Evolutionary conservation across 495 filamentous ascomycete species (phyloP).

Genomic region (Lepidopterella palustris): DNA sequence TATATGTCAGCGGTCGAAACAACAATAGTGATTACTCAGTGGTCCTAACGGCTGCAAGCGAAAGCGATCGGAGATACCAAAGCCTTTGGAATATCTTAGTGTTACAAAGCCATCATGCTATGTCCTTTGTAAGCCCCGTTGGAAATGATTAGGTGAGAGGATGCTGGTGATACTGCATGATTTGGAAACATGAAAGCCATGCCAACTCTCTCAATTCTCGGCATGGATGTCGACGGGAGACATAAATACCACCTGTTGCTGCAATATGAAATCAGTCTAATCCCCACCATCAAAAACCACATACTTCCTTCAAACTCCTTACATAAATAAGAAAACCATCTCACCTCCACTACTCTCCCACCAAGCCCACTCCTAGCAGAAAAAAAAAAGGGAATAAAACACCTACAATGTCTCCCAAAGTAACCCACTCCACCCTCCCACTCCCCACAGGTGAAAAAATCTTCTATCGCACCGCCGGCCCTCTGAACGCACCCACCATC

Average conservation of each 20-base stretch:
- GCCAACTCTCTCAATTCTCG: background rate
- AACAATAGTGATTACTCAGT: background rate
- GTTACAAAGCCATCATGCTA: background rate
- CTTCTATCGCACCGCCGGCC: conserved; percentile 8
- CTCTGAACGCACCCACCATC: background rate
- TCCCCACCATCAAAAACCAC: background rate
- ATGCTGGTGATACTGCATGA: background rate
- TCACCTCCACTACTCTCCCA: background rate
- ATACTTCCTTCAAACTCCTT: background rate
- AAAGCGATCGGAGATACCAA: background rate
- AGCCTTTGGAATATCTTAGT: too few relatives aligned
- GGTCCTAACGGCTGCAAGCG: background rate
- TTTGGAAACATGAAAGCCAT: background rate
- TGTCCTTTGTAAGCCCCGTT: background rate
- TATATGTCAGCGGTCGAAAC: too few relatives aligned
- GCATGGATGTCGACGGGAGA: too few relatives aligned
- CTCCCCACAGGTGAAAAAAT: conserved; percentile 36
- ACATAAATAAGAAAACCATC: background rate
- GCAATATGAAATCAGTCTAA: background rate
- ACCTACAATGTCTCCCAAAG: background rate
- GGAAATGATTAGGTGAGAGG: background rate
- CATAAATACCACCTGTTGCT: background rate
- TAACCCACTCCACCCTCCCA: conserved; percentile 2
- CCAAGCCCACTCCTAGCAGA: conserved; percentile 27
- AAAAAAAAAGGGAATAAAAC: conserved; percentile 31